A percentile compares a stretch with the other conserved stretches of the same genome.
Evolutionary conservation across 768 basidiomycete species (phyloP).

Genomic region (Boletus rex-veris): DNA sequence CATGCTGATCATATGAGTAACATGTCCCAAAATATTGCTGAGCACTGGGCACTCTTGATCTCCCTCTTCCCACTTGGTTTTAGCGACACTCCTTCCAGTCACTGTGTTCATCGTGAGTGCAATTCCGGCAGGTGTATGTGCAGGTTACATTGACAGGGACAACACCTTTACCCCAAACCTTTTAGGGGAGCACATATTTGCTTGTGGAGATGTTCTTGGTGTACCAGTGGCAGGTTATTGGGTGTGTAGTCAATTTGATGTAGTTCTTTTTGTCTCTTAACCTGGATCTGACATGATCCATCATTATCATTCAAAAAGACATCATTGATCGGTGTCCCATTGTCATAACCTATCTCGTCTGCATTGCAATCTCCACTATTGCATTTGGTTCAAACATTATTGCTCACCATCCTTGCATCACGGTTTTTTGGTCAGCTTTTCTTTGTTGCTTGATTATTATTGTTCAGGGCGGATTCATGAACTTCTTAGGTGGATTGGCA

Average conservation of each 20-base stretch:
- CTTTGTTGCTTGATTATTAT: background rate
- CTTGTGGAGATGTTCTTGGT: slow-evolving; percentile 4
- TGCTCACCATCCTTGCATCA: slow-evolving; percentile 43
- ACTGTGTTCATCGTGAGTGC: slow-evolving; percentile 3
- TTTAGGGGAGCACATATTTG: slow-evolving; percentile 2
- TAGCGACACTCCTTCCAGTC: no score
- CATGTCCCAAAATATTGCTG: no score
- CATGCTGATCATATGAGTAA: no score
- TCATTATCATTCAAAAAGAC: slow-evolving; percentile 36
- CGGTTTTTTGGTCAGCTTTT: slow-evolving; percentile 46
- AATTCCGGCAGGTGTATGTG: background rate
- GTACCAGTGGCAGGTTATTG: slow-evolving; percentile 5
- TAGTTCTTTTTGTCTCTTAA: no score
- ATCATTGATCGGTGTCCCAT: slow-evolving; percentile 58
- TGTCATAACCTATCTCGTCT: slow-evolving; percentile 49
- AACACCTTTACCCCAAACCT: no score
- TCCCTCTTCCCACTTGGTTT: no score
- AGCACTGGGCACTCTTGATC: no score
- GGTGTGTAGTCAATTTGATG: background rate
- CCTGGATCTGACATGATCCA: background rate
- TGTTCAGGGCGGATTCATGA: background rate
- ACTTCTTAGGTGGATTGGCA: slow-evolving; percentile 51
- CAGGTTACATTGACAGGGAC: no score
- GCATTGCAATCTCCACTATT: slow-evolving; percentile 48
- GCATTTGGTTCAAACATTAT: slow-evolving; percentile 53